phyloP scores from a whole-genome alignment of 129 eudicot genomes.

The Lactuca sativa region DNA sequence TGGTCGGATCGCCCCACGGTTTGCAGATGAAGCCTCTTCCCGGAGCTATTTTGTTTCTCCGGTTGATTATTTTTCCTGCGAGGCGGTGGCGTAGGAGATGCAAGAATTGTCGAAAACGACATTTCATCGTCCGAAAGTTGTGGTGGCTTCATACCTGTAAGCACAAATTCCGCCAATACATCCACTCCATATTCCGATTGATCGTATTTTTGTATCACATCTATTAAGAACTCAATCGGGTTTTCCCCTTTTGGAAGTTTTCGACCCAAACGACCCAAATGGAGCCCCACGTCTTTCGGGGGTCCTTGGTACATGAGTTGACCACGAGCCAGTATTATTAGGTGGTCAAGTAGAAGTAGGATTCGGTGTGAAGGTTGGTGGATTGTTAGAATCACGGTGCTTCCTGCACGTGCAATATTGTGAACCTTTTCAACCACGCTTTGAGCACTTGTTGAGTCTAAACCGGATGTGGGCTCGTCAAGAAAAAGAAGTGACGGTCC shows the following conservation, averaged over 20 bases:
- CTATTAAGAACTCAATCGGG: conserved; percentile 66
- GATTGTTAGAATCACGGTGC: conserved; percentile 80
- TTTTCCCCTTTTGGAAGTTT: conserved; percentile 66
- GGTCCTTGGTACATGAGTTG: conserved; percentile 91
- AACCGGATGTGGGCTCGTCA: conserved; percentile 92
- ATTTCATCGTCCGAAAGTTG: conserved; percentile 39
- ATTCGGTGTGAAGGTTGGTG: conserved; percentile 77
- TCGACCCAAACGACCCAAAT: conserved; percentile 55
- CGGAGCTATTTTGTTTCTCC: conserved; percentile 17
- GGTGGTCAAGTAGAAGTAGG: conserved; percentile 63
- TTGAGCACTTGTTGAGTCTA: conserved; percentile 83
- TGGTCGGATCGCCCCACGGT: conserved; percentile 32
- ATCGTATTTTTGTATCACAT: conserved; percentile 81
- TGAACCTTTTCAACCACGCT: conserved; percentile 77
- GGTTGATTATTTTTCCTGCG: conserved; percentile 12
- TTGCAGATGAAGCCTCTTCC: conserved; percentile 54
- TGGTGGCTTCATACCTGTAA: conserved; percentile 81
- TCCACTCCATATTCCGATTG: conserved; percentile 76
- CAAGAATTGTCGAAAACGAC: conserved; percentile 37
- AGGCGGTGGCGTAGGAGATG: conserved; percentile 47
- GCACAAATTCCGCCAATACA: conserved; percentile 68
- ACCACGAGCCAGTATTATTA: conserved; percentile 71
- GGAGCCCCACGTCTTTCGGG: conserved; percentile 70
- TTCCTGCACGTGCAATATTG: conserved; percentile 67
- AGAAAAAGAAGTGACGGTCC: conserved; percentile 82